Conservation (phyloP, 2,329 filamentous ascomycete species). For the Fusarium pseudoanthophilum region DNA sequence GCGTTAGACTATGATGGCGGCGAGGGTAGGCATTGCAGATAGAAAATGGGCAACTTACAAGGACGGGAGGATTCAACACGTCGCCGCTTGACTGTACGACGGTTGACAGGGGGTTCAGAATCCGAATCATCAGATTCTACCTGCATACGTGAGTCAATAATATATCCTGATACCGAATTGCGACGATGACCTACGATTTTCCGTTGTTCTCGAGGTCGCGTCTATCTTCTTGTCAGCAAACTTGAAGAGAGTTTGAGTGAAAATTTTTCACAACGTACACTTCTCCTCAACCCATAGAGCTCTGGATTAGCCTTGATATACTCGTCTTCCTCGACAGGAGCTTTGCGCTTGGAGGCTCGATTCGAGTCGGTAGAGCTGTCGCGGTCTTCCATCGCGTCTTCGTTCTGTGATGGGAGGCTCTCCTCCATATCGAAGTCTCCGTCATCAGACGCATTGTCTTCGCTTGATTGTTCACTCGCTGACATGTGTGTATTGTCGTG, state of each 20-base stretch:
- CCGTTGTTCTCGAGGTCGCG: constrained; percentile 67
- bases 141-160: constrained; percentile 46
- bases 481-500: constrained; percentile 55
- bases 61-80: constrained; percentile 73
- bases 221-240: constrained; percentile 55
- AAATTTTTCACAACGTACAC: constrained; percentile 69
- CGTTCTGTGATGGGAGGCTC: constrained; percentile 60
- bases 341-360: constrained; percentile 78
- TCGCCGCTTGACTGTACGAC: constrained; percentile 74
- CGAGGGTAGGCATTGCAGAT: neutral
- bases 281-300: constrained; percentile 92
- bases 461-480: constrained; percentile 60
- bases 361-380: constrained; percentile 78
- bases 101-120: constrained; percentile 70
- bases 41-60: constrained; percentile 58
- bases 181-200: constrained; percentile 60
- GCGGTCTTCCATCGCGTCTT: constrained; percentile 61
- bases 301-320: constrained; percentile 93
- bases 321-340: constrained; percentile 76
- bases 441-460: constrained; percentile 71
- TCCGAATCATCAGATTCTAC: constrained; percentile 72
- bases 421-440: constrained; percentile 81
- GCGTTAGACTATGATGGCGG: constrained; percentile 30
- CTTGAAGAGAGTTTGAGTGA: constrained; percentile 27
- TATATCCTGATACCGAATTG: neutral